Conservation (phyloP, 371 early-diverging fungal genomes). For the Sporodiniella umbellata region DNA sequence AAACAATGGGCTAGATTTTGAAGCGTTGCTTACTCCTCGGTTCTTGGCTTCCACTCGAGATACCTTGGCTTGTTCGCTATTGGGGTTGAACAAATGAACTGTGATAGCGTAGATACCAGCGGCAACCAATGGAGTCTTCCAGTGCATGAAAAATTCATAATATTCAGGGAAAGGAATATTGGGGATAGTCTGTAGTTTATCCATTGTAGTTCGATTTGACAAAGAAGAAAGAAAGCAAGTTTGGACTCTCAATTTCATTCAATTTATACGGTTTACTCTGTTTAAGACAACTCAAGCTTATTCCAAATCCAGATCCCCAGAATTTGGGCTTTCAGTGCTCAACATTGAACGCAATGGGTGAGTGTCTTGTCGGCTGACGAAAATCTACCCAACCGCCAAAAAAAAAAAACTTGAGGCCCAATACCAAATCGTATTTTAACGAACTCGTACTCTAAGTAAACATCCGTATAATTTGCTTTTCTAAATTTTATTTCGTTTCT, state of each 20-base stretch:
- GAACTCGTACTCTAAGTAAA: too few species aligned
- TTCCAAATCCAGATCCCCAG: background rate
- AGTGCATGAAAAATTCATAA: constrained; percentile 71
- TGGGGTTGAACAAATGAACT: constrained; percentile 62
- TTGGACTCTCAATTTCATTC: too few species aligned
- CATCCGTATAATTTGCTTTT: too few species aligned
- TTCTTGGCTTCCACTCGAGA: constrained; percentile 55
- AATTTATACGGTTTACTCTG: background rate
- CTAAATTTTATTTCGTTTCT: too few species aligned
- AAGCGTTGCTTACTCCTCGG: constrained; percentile 34
- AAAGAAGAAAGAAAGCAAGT: background rate
- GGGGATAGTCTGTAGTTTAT: constrained; percentile 34
- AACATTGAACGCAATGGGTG: too few species aligned
- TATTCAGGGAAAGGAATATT: constrained; percentile 61
- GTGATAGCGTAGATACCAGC: constrained; percentile 56
- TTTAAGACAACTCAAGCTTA: background rate
- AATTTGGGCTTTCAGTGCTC: too few species aligned
- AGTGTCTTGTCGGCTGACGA: too few species aligned
- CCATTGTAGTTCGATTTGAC: constrained; percentile 23
- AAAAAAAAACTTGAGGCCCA: too few species aligned
- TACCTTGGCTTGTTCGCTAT: constrained; percentile 38
- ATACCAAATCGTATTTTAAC: too few species aligned
- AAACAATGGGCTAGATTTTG: constrained; percentile 47
- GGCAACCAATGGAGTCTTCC: constrained; percentile 67
- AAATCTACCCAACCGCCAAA: too few species aligned